These are phyloP conservation scores for Nidula microcarpa DNA, from an alignment of 768 basidiomycete genomes.

Conservation along the genomic window DNA sequence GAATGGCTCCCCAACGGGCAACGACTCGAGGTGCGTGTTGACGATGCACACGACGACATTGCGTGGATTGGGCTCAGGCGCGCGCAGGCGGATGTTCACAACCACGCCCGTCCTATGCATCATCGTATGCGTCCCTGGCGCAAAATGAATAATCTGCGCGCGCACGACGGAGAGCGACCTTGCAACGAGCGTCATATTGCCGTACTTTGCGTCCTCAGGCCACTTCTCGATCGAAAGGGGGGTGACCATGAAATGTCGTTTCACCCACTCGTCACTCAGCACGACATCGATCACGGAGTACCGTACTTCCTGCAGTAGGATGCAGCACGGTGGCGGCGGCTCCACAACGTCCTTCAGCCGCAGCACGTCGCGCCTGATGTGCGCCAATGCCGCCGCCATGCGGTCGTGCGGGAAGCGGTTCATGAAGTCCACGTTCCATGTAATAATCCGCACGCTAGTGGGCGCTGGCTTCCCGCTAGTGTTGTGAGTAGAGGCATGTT, in stretches of 20 bases:
- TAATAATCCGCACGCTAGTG: conserved; percentile 50
- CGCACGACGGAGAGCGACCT: conserved; percentile 46
- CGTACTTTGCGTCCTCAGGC: conserved; percentile 48
- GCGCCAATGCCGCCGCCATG: conserved; percentile 42
- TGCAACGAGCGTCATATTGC: conserved; percentile 70
- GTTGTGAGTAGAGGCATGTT: conserved; percentile 34
- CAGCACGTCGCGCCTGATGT: conserved; percentile 55
- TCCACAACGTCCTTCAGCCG: conserved; percentile 37
- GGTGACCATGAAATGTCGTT: conserved; percentile 52
- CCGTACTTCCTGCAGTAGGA: conserved; percentile 71
- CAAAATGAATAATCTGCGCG: conserved; percentile 50
- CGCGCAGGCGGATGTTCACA: conserved; percentile 48
- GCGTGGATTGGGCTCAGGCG: conserved; percentile 24
- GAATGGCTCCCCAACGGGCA: conserved; percentile 36
- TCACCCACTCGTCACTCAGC: conserved; percentile 60
- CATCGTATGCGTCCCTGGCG: conserved; percentile 24
- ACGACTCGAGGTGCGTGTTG: conserved; percentile 76
- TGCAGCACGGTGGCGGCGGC: conserved; percentile 56
- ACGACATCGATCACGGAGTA: conserved; percentile 39
- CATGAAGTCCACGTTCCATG: conserved; percentile 70
- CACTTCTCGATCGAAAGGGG: conserved; percentile 55
- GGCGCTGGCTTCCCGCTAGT: conserved; percentile 29
- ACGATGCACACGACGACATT: conserved; percentile 54
- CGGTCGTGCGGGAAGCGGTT: conserved; percentile 35
- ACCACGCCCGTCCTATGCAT: conserved; percentile 55